Evolutionary conservation across 305 asterid species (phyloP).

Genomic region (Euphrasia arctica): DNA sequence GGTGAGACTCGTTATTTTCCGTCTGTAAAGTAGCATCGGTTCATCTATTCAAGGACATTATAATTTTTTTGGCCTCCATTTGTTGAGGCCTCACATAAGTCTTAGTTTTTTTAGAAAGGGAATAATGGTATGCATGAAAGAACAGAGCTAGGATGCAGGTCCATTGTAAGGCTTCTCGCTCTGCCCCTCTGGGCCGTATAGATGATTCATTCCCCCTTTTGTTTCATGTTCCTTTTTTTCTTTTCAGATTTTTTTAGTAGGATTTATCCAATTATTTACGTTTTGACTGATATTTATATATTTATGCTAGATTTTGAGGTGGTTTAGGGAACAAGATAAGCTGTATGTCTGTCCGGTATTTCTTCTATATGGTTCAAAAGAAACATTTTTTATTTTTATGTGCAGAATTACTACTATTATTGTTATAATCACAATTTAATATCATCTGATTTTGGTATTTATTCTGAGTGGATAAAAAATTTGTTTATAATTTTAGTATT

Average conservation of each 20-base stretch:
- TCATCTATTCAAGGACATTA: conserved; percentile 36
- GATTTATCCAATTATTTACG: conserved; percentile 24
- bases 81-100: conserved; percentile 30
- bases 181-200: conserved; percentile 38
- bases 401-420: conserved; percentile 36
- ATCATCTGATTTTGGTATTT: background rate
- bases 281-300: conserved; percentile 26
- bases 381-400: conserved; percentile 29
- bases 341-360: conserved; percentile 25
- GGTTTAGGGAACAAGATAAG: conserved; percentile 40
- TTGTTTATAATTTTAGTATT: too few species aligned
- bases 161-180: conserved; percentile 33
- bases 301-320: conserved; percentile 40
- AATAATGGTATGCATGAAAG: conserved; percentile 36
- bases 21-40: conserved; percentile 55
- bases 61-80: conserved; percentile 42
- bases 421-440: conserved; percentile 9
- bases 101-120: conserved; percentile 42
- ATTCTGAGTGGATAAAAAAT: background rate
- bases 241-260: conserved; percentile 31
- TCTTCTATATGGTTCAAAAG: conserved; percentile 47
- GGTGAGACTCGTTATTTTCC: conserved; percentile 48
- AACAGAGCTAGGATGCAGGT: conserved; percentile 37
- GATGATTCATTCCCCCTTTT: conserved; percentile 37
- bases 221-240: conserved; percentile 25